Conservation (phyloP, 1,284 basidiomycete species). For the Pulveroboletus sp. region DNA sequence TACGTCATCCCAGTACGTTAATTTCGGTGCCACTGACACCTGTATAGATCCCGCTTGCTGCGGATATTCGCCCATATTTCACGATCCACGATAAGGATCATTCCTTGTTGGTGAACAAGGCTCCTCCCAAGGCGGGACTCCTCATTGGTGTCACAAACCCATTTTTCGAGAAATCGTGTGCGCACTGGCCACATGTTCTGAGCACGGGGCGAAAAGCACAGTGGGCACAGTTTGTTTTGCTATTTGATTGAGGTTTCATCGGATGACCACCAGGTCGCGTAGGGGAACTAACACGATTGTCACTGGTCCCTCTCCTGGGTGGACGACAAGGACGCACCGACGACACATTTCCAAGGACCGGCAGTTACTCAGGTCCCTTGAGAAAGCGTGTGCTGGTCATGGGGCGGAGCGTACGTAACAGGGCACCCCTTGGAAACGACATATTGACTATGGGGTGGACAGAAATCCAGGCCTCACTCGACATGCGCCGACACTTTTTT, state of each 20-base stretch:
- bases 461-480: conserved; percentile 67
- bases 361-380: conserved; percentile 66
- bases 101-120: conserved; percentile 71
- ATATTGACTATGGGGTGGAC: neutral
- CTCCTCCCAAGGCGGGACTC: conserved; percentile 82
- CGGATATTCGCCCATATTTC: conserved; percentile 91
- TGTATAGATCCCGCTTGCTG: conserved; percentile 75
- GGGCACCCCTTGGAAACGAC: neutral
- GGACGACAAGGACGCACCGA: conserved; percentile 80
- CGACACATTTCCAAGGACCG: conserved; percentile 87
- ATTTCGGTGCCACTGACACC: neutral
- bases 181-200: conserved; percentile 91
- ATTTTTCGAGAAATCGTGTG: conserved; percentile 85
- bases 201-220: conserved; percentile 54
- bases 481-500: conserved; percentile 83
- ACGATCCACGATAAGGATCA: conserved; percentile 95
- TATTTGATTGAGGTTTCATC: neutral
- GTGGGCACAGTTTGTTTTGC: conserved; percentile 37
- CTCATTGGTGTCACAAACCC: conserved; percentile 95
- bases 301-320: conserved; percentile 62
- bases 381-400: conserved; percentile 54
- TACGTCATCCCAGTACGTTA: conserved; percentile 39
- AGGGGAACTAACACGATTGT: conserved; percentile 28
- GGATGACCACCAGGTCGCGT: conserved; percentile 12
- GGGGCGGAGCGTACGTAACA: conserved; percentile 52